phyloP scores from a whole-genome alignment of 1,284 basidiomycete genomes.

The Ganoderma resinaceum region DNA sequence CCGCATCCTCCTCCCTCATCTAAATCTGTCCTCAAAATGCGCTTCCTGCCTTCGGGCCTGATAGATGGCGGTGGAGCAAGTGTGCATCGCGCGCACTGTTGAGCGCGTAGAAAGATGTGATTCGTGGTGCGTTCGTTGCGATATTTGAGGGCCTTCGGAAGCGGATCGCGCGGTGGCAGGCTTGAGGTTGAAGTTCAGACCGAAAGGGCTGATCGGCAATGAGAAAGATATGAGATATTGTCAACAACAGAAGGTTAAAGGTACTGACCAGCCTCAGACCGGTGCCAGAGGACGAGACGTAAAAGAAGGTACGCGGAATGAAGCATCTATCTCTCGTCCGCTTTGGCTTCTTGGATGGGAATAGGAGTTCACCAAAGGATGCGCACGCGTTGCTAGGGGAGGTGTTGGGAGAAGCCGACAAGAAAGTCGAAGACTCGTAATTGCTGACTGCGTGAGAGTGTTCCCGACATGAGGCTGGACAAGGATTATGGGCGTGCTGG shows the following conservation, averaged over 20 bases:
- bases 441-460: constrained; percentile 23
- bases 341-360: background rate
- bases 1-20: constrained; percentile 10
- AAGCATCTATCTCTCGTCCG: constrained; percentile 17
- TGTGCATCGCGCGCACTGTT: background rate
- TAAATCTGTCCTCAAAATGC: background rate
- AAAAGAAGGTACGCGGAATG: constrained; percentile 9
- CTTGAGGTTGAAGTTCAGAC: background rate
- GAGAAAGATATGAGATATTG: background rate
- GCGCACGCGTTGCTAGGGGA: constrained; percentile 21
- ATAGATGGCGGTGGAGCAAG: background rate
- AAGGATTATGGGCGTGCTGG: background rate
- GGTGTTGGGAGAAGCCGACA: constrained; percentile 14
- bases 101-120: no score
- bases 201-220: background rate
- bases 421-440: constrained; percentile 9
- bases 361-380: background rate
- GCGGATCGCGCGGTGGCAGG: background rate
- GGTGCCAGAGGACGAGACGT: background rate
- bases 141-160: background rate
- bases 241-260: background rate
- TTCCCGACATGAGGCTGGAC: constrained; percentile 2
- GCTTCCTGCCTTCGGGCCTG: constrained; percentile 2
- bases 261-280: background rate
- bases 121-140: background rate